Base-by-base conservation (phyloP, 176 grass and related monocot genomes). In the Aegilops sharonensis region DNA sequence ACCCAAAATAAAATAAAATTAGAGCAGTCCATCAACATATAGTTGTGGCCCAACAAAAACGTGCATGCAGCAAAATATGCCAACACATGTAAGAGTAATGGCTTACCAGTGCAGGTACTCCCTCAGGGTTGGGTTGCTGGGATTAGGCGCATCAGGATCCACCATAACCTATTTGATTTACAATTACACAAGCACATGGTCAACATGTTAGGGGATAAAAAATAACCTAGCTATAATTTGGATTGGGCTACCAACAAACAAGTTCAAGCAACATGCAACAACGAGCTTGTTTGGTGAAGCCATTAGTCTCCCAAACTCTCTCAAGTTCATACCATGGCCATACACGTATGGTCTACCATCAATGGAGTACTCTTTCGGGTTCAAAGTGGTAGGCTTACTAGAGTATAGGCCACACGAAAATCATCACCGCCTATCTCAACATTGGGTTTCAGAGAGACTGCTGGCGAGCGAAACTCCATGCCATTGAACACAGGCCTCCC, bases 131-230 rank as follows among this genome's bases (percentile, higher is more conserved):
- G 91, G 93, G 71, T 89, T 91, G 85, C 93, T 98, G 11, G 95
- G 95, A 85, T 86, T 98, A 14, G 95, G 95, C n/a, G 95, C 91
- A 86, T 98, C 95, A 73, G 95, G 95, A 91, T 98, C 93, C 81
- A 95, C 88, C 95, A 98, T 92, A 83, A 98, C 82, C 95, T 98
- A 87, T 88, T 77, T 42, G 24, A 77, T 84, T 85, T 77, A 67
- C 62, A 91, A 57, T 88, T 75, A 88, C 81, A 91, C 61, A 91
- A 88, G 64, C 60, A 88, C 29, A 70, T 76, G 61, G 81, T 77
- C 18, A 91, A 91, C 37, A 88, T 84, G 61, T 88, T 64, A 81
- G 85, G 81, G 40, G 31, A 87, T 84, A 63, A 77, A 84, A 84
- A 80, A 50, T 84, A 87, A 84, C 81, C 48, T 80, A 4, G n/a